phyloP scores from a whole-genome alignment of 2,329 filamentous ascomycete genomes.

The Alternaria viburni region DNA sequence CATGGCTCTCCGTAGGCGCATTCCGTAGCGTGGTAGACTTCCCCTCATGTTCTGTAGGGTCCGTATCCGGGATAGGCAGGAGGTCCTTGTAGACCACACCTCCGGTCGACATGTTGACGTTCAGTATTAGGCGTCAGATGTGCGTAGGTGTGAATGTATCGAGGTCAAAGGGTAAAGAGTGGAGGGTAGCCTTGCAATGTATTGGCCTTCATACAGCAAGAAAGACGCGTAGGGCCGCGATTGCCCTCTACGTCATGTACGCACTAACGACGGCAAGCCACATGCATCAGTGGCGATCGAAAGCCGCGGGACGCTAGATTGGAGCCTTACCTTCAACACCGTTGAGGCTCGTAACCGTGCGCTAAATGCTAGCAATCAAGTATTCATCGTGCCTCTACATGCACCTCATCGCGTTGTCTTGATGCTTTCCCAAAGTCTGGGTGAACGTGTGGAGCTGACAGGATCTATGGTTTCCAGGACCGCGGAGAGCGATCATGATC shows the following conservation, averaged over 20 bases:
- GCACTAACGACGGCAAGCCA: conserved; percentile 19
- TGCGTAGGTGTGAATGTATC: not conserved
- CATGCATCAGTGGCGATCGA: conserved; percentile 14
- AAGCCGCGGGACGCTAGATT: not conserved
- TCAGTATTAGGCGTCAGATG: conserved; percentile 1
- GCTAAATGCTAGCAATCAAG: not conserved
- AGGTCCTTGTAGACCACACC: conserved; percentile 47
- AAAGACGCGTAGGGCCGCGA: conserved; percentile 3
- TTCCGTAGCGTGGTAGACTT: conserved; percentile 46
- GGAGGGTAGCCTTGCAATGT: conserved; percentile 4
- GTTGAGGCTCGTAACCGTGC: not conserved
- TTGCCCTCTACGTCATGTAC: conserved; percentile 25
- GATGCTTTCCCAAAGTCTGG: not conserved
- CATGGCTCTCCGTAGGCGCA: conserved; percentile 55
- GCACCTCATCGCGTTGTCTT: not conserved
- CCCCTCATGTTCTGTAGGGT: conserved; percentile 36
- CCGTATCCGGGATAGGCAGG: conserved; percentile 43
- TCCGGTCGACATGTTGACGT: conserved; percentile 36
- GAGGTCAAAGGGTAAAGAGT: not conserved
- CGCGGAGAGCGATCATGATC: conserved; percentile 8
- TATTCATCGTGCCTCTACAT: not conserved
- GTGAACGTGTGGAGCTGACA: not conserved
- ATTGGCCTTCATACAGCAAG: conserved; percentile 13
- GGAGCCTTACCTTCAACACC: not conserved
- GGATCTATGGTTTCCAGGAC: not conserved